Base-by-base conservation (phyloP, 371 early-diverging fungal genomes). In the Thermomucor indicae-seudaticae region DNA sequence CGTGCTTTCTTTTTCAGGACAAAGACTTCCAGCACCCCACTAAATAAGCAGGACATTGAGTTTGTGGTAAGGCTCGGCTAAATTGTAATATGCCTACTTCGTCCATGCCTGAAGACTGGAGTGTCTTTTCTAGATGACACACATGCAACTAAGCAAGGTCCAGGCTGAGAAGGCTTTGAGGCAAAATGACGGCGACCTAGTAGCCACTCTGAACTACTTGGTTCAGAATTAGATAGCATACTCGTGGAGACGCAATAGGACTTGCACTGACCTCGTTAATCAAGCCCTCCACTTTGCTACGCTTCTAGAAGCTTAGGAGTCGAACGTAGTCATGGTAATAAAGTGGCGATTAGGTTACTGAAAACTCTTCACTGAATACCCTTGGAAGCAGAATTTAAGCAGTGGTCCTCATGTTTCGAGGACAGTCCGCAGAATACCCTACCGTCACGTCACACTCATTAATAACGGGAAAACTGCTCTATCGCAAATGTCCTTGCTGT, bases 21-120 rank as follows among this genome's bases (percentile, higher is more conserved):
- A 52, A 57, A 48, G n/a, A 66, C 43, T 51, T 59, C 46, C 54
- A 61, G 42, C 28, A 52, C 16, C 59, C 53, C 40, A 54, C 58
- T 75, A 14, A 53, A 57, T 23, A 69, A 62, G 47, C 65, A 75
- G 49, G 67, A 71, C 28, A 55, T 66, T 17, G 71, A 71, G 6
- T 53, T 75, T 20, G 50, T 75, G 20, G 72, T 71, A 54, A 46
- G 67, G 46, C 12, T 28, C 34, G 19, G 17, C 19, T 22, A 3
- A 17, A 22, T 53, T 38, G 29, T 20, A 12, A 45, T 29, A 40
- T n/a, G n/a, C 17, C 10, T 22, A 56, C n/a, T 7, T 24, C n/a
- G n/a, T n/a, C n/a, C n/a, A n/a, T n/a, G n/a, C n/a, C n/a, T n/a
- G n/a, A n/a, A n/a, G n/a, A n/a, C n/a, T n/a, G n/a, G n/a, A n/a